These are phyloP conservation scores for Eimeria acervulina DNA, from an alignment of 169 alveolate genomes.

Conservation along the genomic window DNA sequence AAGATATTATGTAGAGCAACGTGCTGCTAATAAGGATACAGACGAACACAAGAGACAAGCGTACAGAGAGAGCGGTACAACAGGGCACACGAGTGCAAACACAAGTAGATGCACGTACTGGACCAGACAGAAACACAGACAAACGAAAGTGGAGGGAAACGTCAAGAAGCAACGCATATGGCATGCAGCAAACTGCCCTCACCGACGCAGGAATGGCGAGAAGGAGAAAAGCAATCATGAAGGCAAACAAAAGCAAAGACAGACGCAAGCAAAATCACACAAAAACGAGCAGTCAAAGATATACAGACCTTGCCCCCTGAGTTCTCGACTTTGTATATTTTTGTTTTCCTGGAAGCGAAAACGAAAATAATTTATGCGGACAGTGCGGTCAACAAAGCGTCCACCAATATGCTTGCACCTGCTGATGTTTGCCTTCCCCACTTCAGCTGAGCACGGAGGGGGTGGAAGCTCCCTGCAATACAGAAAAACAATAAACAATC, in stretches of 20 bases:
- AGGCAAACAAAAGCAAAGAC: not conserved
- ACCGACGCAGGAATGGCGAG: not conserved
- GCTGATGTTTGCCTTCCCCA: not conserved
- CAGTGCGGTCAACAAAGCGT: conserved; percentile 11
- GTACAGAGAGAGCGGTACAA: not conserved
- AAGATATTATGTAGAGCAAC: not conserved
- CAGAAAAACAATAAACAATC: not conserved
- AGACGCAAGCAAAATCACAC: not conserved
- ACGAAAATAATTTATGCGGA: conserved; percentile 64
- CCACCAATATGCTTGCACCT: conserved; percentile 50
- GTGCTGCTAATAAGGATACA: not conserved
- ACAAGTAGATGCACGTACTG: not conserved
- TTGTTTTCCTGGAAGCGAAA: conserved; percentile 53
- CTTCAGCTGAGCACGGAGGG: conserved; percentile 11
- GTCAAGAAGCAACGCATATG: not conserved
- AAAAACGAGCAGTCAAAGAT: not conserved
- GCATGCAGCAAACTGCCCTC: not conserved
- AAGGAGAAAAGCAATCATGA: not conserved
- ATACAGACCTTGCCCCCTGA: conserved; percentile 15
- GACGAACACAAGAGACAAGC: not conserved
- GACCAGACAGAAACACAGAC: not conserved
- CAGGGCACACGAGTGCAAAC: not conserved
- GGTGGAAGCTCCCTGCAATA: conserved; percentile 50
- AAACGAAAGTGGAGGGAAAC: not conserved
- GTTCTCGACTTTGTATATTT: conserved; percentile 50